phyloP scores from a whole-genome alignment of 768 basidiomycete genomes.

The Lactarius vividus region DNA sequence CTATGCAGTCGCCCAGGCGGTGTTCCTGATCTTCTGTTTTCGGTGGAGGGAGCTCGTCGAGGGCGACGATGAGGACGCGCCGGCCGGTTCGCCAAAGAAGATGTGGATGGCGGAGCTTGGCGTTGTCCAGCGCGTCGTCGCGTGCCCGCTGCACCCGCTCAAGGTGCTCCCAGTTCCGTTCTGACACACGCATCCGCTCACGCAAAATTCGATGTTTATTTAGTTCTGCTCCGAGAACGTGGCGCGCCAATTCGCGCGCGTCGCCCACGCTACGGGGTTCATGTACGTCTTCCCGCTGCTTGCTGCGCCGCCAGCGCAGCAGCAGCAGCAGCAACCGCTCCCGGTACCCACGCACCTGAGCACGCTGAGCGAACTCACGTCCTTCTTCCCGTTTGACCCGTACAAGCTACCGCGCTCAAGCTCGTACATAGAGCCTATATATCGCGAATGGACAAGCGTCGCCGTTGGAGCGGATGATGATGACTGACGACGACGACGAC shows the following conservation, averaged over 20 bases:
- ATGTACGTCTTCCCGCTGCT: slow-evolving; percentile 93
- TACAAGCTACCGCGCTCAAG: slow-evolving; percentile 83
- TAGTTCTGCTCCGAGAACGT: slow-evolving; percentile 90
- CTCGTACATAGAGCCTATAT: slow-evolving; percentile 75
- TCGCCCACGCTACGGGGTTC: slow-evolving; percentile 88
- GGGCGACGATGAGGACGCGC: slow-evolving; percentile 46
- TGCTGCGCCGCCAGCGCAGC: slow-evolving; percentile 49
- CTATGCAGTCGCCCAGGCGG: slow-evolving; percentile 88
- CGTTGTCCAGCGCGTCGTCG: slow-evolving; percentile 75
- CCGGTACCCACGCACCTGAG: background rate
- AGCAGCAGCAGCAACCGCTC: background rate
- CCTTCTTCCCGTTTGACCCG: slow-evolving; percentile 98
- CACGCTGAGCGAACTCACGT: slow-evolving; percentile 66
- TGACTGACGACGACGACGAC: slow-evolving; percentile 60
- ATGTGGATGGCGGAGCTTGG: slow-evolving; percentile 86
- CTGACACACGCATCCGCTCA: background rate
- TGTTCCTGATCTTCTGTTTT: slow-evolving; percentile 97
- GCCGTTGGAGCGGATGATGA: slow-evolving; percentile 68
- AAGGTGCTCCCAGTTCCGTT: slow-evolving; percentile 50
- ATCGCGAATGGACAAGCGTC: slow-evolving; percentile 87
- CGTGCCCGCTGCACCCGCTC: slow-evolving; percentile 83
- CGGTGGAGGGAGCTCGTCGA: slow-evolving; percentile 85
- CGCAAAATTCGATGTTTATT: background rate
- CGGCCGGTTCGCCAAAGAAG: slow-evolving; percentile 37
- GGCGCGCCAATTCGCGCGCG: slow-evolving; percentile 88